phyloP scores from a whole-genome alignment of 352 stramenopile species.

The Phytophthora litchii region DNA sequence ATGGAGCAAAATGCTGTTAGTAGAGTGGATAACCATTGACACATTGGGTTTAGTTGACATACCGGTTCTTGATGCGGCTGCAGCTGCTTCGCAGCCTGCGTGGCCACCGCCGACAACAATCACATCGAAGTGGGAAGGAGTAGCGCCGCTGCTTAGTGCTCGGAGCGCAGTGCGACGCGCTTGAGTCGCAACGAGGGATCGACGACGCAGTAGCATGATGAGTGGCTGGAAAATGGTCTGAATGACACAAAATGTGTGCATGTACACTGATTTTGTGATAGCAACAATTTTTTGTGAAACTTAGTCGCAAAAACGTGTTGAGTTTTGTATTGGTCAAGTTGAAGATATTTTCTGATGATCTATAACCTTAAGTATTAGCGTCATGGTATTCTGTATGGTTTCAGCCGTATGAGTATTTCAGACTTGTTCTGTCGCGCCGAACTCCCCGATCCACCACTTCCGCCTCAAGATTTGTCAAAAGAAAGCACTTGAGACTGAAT shows the following conservation, averaged over 20 bases:
- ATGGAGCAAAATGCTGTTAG: conserved; percentile 3
- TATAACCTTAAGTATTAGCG: no score
- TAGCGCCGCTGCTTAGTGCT: conserved; percentile 12
- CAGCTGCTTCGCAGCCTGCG: conserved; percentile 64
- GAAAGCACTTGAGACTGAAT: no score
- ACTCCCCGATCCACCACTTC: no score
- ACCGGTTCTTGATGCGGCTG: conserved; percentile 58
- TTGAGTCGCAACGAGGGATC: conserved; percentile 5
- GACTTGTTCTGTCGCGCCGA: no score
- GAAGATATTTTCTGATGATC: no score
- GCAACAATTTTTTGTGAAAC: no score
- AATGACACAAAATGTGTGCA: conserved; percentile 2
- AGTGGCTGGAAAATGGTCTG: conserved; percentile 31
- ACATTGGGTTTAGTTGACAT: background rate
- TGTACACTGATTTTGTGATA: background rate
- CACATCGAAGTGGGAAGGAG: conserved; percentile 47
- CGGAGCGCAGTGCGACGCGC: conserved; percentile 23
- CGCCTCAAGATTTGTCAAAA: no score
- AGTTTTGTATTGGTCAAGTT: conserved; percentile 14
- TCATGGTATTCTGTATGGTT: no score
- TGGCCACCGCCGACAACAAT: conserved; percentile 68
- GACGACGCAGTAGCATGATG: conserved; percentile 33
- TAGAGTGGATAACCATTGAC: background rate
- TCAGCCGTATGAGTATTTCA: no score
- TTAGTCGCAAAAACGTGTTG: background rate